phyloP scores from a whole-genome alignment of 257 asterid species.

The Salvia hispanica region DNA sequence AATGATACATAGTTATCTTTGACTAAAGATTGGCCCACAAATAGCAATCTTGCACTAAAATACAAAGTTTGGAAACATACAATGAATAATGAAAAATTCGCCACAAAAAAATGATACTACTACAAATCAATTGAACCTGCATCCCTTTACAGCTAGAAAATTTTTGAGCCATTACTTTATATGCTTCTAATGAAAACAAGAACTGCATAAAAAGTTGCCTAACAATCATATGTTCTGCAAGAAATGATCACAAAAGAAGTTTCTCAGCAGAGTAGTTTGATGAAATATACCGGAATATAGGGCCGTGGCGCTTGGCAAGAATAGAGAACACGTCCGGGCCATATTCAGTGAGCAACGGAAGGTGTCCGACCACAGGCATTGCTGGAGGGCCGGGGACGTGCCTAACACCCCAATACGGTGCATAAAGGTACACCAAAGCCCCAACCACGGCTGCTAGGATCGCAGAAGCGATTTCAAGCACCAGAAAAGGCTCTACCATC shows the following conservation, averaged over 20 bases:
- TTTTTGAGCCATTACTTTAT: no score
- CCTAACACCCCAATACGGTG: constrained; percentile 84
- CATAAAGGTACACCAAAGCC: constrained; percentile 56
- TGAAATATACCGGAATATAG: constrained; percentile 73
- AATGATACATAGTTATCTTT: not conserved
- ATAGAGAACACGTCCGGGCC: constrained; percentile 88
- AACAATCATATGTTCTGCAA: constrained; percentile 3
- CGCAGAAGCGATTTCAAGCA: constrained; percentile 30
- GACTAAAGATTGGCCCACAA: constrained; percentile 5
- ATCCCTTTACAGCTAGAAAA: no score
- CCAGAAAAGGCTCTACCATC: constrained; percentile 26
- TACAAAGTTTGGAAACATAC: not conserved
- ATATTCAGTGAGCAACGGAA: constrained; percentile 81
- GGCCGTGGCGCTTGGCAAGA: constrained; percentile 80
- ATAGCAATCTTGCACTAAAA: not conserved
- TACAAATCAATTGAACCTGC: no score
- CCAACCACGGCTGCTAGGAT: constrained; percentile 42
- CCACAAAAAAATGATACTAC: not conserved
- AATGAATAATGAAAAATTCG: not conserved
- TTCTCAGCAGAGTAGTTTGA: not conserved
- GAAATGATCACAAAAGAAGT: not conserved
- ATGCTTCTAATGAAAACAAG: not conserved
- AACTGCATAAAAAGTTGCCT: not conserved
- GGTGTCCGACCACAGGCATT: constrained; percentile 84
- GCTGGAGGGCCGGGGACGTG: constrained; percentile 89